phyloP scores from a whole-genome alignment of 2,329 filamentous ascomycete species.

The Colletotrichum cereale region DNA sequence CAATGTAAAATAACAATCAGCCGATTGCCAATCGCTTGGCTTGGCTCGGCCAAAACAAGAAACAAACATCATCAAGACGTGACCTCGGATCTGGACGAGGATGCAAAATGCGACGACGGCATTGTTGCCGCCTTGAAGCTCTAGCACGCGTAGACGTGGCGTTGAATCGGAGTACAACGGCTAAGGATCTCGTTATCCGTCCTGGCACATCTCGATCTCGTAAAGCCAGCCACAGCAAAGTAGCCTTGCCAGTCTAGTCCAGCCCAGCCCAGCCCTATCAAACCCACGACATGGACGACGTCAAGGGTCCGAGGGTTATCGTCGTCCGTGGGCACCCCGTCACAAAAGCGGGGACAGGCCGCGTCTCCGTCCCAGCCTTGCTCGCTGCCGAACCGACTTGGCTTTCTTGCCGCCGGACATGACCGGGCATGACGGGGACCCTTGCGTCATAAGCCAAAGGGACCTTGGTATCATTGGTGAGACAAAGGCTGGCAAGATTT shows the following conservation, averaged over 20 bases:
- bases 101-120: conserved; percentile 11
- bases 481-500: conserved; percentile 24
- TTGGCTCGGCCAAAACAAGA: conserved; percentile 12
- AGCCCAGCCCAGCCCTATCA: conserved; percentile 33
- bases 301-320: conserved; percentile 13
- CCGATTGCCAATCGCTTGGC: conserved; percentile 15
- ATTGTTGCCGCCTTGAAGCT: conserved; percentile 2
- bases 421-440: conserved; percentile 22
- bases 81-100: not conserved
- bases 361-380: conserved; percentile 35
- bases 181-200: not conserved
- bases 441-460: conserved; percentile 34
- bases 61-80: conserved; percentile 12
- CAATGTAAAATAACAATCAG: conserved; percentile 20
- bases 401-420: conserved; percentile 32
- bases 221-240: conserved; percentile 26
- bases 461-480: conserved; percentile 29
- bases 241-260: conserved; percentile 7
- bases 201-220: conserved; percentile 35
- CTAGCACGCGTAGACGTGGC: conserved; percentile 4
- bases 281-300: conserved; percentile 12
- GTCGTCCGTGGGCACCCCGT: conserved; percentile 25
- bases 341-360: conserved; percentile 35
- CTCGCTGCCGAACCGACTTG: conserved; percentile 37
- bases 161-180: conserved; percentile 1